Evolutionary conservation across 805 yeast species (phyloP), one percentile per base, ranked within the genome.

Genomic region (Metschnikowia kunwiensis): DNA sequence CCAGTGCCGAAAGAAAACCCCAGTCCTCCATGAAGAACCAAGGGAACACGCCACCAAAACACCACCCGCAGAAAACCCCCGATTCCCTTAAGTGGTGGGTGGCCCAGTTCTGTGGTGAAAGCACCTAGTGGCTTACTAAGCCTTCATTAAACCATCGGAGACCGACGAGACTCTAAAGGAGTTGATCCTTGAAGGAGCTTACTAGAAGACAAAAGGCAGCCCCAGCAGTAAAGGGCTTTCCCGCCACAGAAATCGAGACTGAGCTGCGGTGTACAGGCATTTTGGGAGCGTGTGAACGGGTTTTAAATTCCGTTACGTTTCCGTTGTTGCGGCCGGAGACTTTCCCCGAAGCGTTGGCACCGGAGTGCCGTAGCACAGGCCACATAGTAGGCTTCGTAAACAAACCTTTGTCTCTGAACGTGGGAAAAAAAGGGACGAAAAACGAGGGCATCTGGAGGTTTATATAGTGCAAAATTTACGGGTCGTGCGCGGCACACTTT

Each of bases 261-360:
- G 14, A n/a, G 21, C 30, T 13, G 20, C n/a, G 23, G 16, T 24
- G 15, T 7, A 4, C 10, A 21, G 27, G 30, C 30, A n/a, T n/a
- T 20, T 15, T 23, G 29, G 14, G 24, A 36, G 24, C 19, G 36
- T 24, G 41, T 36, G 23, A 34, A 30, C 38, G 37, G 37, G 24
- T 24, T 33, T 38, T 32, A 44, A 42, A 28, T 20, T 32, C 51
- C 66, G 60, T 53, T 58, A 52, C 72, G 73, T 80, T 80, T 79
- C 87, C 87, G 82, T 41, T 40, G 45, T 34, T 40, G 59, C 63
- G 84, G 84, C 84, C 77, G 88, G 87, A 81, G 88, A 81, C 88
- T 81, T 81, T 81, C 87, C 88, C 88, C 86, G 75, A 80, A 79
- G 83, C 83, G 58, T 59, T 47, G 35, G 38, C 31, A 27, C 32